Evolutionary conservation across 1,284 basidiomycete genomes (phyloP).

Genomic region (Sporisorium graminicola): DNA sequence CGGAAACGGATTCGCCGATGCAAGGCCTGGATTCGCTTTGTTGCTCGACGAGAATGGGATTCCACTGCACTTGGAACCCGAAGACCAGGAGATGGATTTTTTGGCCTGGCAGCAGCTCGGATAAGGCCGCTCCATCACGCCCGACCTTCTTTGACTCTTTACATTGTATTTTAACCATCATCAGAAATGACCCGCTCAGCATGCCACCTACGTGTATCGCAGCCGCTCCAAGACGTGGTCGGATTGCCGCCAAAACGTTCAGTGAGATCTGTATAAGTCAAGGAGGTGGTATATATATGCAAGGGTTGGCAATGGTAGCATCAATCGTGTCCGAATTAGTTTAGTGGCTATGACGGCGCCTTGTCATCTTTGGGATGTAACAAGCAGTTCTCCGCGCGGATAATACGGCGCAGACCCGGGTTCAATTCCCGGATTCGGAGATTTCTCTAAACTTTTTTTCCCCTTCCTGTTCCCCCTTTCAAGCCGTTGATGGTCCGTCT

Average conservation of each 20-base stretch:
- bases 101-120: constrained; percentile 37
- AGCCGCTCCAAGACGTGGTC: too few species aligned
- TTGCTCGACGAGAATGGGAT: constrained; percentile 38
- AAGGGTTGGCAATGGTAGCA: too few species aligned
- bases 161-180: background rate
- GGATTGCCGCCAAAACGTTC: too few species aligned
- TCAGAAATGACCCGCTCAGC: background rate
- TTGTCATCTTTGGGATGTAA: constrained; percentile 52
- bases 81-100: constrained; percentile 32
- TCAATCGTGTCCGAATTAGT: constrained; percentile 52
- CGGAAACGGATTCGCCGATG: too few species aligned
- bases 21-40: constrained; percentile 20
- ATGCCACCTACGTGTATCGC: too few species aligned
- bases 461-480: too few species aligned
- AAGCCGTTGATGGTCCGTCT: background rate
- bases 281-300: too few species aligned
- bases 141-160: too few species aligned
- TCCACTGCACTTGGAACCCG: constrained; percentile 28
- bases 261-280: too few species aligned
- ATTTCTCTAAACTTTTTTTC: constrained; percentile 2
- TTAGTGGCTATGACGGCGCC: constrained; percentile 63
- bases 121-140: constrained; percentile 9
- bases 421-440: constrained; percentile 60
- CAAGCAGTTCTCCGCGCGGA: constrained; percentile 48
- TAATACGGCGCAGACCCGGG: constrained; percentile 55